Evolutionary conservation across 192 early-diverging fungal species (phyloP), one percentile per base, ranked within the genome.

Genomic region (Coemansia sp.): DNA sequence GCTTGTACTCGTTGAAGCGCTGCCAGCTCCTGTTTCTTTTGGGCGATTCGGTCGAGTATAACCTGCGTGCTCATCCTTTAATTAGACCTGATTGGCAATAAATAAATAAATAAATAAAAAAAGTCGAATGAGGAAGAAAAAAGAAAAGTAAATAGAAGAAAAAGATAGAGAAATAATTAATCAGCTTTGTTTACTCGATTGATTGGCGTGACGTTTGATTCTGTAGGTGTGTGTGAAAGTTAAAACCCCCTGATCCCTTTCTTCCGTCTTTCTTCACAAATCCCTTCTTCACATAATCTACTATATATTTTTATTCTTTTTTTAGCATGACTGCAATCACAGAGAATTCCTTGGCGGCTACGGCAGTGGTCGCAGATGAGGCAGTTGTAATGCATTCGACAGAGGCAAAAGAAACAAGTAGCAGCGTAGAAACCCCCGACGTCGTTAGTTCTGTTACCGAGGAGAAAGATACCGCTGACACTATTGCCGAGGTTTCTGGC

Each of bases 21-120:
- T 9, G 69, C 80, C 23, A 83, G 73, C 67, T 83, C 80, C 37
- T 83, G 80, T 41, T 75, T 83, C 69, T 83, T 83, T 39, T 75
- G 75, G 2, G 48, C 63, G 39, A 83, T 74, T 48, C 80, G 62
- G 21, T 83, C 80, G 25, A 53, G 38, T 51, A 83, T 69, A 19
- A 61, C 67, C 55, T 83, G 80, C 1, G 80, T 83, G 61, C 61
- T 83, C 80, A 83, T 61, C 34, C 7, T 37, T 21, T 5, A 60
- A 37, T 34, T 23, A 36, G 34, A n/a, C 34, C 11, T 29, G 36
- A 36, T 19, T 37, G 55, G 4, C 25, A 64, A 64, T 1, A 34
- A 51, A n/a, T n/a, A n/a, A n/a, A n/a, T n/a, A n/a, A n/a, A n/a
- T n/a, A n/a, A n/a, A n/a, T n/a, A n/a, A 41, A 60, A 60, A 64